Evolutionary conservation across 495 filamentous ascomycete genomes (phyloP).

Genomic region (Lophiostoma macrostomum): DNA sequence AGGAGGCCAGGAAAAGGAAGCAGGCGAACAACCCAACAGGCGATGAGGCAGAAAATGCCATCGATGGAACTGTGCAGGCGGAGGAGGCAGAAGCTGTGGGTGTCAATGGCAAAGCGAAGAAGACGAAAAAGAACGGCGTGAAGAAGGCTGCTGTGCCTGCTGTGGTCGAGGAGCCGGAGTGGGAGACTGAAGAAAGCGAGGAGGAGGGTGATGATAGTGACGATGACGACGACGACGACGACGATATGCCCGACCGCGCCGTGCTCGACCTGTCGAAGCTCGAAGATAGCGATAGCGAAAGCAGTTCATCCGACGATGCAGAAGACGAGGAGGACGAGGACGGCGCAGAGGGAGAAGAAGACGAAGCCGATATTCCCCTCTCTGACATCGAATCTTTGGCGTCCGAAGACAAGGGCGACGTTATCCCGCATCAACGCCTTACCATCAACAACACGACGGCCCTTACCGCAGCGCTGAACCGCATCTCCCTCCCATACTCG

Average conservation of each 20-base stretch:
- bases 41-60: conserved; percentile 38
- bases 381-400: conserved; percentile 77
- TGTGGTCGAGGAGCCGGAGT: conserved; percentile 15
- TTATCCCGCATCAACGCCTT: conserved; percentile 84
- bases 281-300: conserved; percentile 35
- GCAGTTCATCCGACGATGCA: conserved; percentile 21
- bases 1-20: conserved; percentile 36
- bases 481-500: conserved; percentile 64
- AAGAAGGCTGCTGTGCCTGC: neutral
- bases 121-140: conserved; percentile 20
- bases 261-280: conserved; percentile 32
- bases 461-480: conserved; percentile 49
- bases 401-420: conserved; percentile 77
- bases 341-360: conserved; percentile 40
- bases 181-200: conserved; percentile 39
- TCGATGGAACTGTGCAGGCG: conserved; percentile 19
- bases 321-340: conserved; percentile 37
- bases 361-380: conserved; percentile 73
- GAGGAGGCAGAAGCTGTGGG: conserved; percentile 39
- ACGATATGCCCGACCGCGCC: conserved; percentile 24
- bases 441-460: conserved; percentile 96
- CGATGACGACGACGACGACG: conserved; percentile 26
- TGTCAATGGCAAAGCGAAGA: conserved; percentile 27
- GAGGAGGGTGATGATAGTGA: conserved; percentile 40
- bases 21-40: conserved; percentile 47